phyloP scores from a whole-genome alignment of 345 rosid genomes.

The Firmiana major region DNA sequence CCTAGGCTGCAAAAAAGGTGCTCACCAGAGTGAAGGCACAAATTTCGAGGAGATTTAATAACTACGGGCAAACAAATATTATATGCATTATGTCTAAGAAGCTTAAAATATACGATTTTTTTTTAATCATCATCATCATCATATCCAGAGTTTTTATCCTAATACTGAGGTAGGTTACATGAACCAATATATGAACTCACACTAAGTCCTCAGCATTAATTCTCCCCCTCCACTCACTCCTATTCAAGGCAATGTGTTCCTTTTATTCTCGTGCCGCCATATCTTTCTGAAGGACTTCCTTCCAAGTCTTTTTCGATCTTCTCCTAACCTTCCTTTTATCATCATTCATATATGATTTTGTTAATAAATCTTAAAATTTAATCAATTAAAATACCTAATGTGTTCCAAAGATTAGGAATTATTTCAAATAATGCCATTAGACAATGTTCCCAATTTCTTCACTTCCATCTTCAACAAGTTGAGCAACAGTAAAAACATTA shows the following conservation, averaged over 20 bases:
- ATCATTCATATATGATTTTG: not conserved
- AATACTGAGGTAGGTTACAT: too few species aligned
- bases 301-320: too few species aligned
- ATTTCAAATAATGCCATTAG: not conserved
- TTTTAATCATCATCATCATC: too few species aligned
- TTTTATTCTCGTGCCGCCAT: too few species aligned
- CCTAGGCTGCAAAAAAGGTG: not conserved
- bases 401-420: not conserved
- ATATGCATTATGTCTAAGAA: not conserved
- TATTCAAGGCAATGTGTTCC: too few species aligned
- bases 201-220: too few species aligned
- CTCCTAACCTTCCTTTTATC: too few species aligned
- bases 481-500: not conserved
- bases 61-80: too few species aligned
- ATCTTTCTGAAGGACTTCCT: too few species aligned
- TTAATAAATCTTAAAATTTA: not conserved
- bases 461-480: constrained; percentile 3
- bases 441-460: not conserved
- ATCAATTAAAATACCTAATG: not conserved
- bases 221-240: too few species aligned
- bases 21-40: not conserved
- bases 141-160: too few species aligned
- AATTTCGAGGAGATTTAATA: not conserved
- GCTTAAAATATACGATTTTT: not conserved
- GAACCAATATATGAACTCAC: too few species aligned